Evolutionary conservation across 2,329 filamentous ascomycete genomes (phyloP).

Genomic region (Fusarium mexicanum): DNA sequence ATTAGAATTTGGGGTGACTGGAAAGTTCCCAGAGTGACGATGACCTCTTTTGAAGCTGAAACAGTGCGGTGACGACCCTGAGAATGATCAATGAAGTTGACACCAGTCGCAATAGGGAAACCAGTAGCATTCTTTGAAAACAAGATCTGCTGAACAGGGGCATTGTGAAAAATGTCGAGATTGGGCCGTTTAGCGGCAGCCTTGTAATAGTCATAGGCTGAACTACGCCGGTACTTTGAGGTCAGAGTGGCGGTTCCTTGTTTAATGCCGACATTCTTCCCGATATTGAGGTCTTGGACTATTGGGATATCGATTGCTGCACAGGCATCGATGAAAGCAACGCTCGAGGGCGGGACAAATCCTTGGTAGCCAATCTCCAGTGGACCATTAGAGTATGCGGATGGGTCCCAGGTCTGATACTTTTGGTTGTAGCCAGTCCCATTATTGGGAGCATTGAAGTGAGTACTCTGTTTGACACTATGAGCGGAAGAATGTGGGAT

Average conservation of each 20-base stretch:
- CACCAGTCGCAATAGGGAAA: neutral
- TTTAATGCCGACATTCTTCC: neutral
- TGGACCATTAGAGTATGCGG: neutral
- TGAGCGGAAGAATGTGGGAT: neutral
- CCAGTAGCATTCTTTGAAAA: neutral
- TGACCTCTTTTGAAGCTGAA: neutral
- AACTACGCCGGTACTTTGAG: neutral
- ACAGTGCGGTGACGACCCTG: neutral
- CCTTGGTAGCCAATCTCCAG: slow-evolving; percentile 4
- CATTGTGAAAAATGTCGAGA: neutral
- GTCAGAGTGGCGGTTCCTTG: slow-evolving; percentile 9
- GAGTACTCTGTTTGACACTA: neutral
- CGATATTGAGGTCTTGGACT: neutral
- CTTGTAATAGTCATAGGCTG: slow-evolving; percentile 14
- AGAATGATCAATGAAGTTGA: slow-evolving; percentile 4
- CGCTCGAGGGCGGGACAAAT: slow-evolving; percentile 3
- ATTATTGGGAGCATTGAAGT: slow-evolving; percentile 10
- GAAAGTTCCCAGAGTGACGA: slow-evolving; percentile 4
- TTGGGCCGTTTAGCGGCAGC: neutral
- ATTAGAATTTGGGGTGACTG: slow-evolving; percentile 10
- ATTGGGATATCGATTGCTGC: neutral
- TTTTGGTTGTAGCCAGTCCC: neutral
- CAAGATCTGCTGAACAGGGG: neutral
- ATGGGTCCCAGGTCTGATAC: slow-evolving; percentile 1
- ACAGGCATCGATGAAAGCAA: slow-evolving; percentile 10